phyloP scores from a whole-genome alignment of 1,284 basidiomycete species.

The Marasmius oreades region DNA sequence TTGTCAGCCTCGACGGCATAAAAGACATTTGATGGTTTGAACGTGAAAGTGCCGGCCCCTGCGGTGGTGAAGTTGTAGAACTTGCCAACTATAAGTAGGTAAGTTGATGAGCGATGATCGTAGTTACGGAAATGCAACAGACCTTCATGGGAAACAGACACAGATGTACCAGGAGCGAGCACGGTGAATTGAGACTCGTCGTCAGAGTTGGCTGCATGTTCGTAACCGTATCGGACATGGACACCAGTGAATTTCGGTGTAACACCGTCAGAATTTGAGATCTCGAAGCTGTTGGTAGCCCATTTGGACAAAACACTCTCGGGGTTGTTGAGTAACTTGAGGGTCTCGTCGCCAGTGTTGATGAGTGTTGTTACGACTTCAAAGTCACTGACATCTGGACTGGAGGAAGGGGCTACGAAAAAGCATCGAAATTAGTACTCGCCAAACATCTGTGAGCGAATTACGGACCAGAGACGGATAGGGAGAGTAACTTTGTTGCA shows the following conservation, averaged over 20 bases:
- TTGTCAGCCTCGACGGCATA: slow-evolving; percentile 34
- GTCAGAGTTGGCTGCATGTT: slow-evolving; percentile 1
- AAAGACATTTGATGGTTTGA: slow-evolving; percentile 48
- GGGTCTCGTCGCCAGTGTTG: slow-evolving; percentile 11
- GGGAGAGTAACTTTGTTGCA: neutral
- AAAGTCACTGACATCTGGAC: slow-evolving; percentile 5
- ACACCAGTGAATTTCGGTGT: slow-evolving; percentile 5
- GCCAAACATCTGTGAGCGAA: slow-evolving; percentile 25
- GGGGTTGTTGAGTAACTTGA: slow-evolving; percentile 11
- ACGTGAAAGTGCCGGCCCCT: slow-evolving; percentile 39
- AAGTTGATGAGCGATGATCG: neutral
- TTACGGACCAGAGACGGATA: neutral
- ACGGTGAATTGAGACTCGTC: slow-evolving; percentile 1
- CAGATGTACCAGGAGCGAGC: slow-evolving; percentile 8
- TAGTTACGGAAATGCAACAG: neutral
- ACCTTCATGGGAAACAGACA: slow-evolving; percentile 12
- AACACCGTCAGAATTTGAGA: slow-evolving; percentile 2
- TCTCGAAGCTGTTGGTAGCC: slow-evolving; percentile 9
- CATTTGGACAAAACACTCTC: slow-evolving; percentile 4
- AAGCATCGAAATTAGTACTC: slow-evolving; percentile 8
- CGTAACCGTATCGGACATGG: slow-evolving; percentile 3
- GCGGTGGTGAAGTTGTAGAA: slow-evolving; percentile 9
- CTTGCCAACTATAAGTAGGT: slow-evolving; percentile 2
- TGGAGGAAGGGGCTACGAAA: slow-evolving; percentile 14
- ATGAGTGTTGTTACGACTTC: slow-evolving; percentile 10